Evolutionary conservation across 2,329 filamentous ascomycete genomes (phyloP).

Genomic region (Triangularia verruculosa): DNA sequence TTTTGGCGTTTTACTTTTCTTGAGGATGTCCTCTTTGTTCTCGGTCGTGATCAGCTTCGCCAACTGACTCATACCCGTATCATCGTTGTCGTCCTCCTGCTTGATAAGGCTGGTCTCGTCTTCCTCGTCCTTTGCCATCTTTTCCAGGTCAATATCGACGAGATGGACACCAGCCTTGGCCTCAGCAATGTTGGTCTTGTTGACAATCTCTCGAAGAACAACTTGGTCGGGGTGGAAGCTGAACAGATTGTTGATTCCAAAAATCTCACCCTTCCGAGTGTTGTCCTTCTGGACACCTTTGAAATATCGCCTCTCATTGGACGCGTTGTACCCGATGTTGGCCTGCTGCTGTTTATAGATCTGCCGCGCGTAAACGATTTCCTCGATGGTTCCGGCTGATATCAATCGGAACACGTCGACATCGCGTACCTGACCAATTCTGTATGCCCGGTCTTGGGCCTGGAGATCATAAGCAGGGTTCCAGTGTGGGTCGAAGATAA

Average conservation of each 20-base stretch:
- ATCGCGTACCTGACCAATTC: conserved; percentile 87
- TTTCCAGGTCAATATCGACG: conserved; percentile 69
- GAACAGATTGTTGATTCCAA: conserved; percentile 84
- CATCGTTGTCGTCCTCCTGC: conserved; percentile 42
- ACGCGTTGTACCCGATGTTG: conserved; percentile 94
- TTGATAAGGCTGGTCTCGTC: conserved; percentile 41
- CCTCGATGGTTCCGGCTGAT: conserved; percentile 88
- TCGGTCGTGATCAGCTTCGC: conserved; percentile 55
- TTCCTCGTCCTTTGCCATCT: conserved; percentile 51
- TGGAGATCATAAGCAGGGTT: conserved; percentile 94
- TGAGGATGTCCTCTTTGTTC: conserved; percentile 40
- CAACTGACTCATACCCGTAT: conserved; percentile 69
- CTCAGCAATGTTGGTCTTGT: conserved; percentile 97
- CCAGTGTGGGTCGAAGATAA: conserved; percentile 97
- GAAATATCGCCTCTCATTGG: conserved; percentile 90
- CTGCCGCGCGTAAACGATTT: conserved; percentile 94
- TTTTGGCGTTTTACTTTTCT: conserved; percentile 33
- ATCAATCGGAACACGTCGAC: conserved; percentile 95
- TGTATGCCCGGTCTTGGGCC: conserved; percentile 92
- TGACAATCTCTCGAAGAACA: conserved; percentile 89
- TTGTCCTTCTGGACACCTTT: conserved; percentile 85
- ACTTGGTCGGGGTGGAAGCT: conserved; percentile 75
- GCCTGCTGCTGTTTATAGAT: conserved; percentile 99
- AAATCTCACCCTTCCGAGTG: conserved; percentile 86
- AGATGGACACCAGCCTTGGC: conserved; percentile 80